Evolutionary conservation across 148 eudicot genomes (phyloP).

Genomic region (Vaccinium corymbosum): DNA sequence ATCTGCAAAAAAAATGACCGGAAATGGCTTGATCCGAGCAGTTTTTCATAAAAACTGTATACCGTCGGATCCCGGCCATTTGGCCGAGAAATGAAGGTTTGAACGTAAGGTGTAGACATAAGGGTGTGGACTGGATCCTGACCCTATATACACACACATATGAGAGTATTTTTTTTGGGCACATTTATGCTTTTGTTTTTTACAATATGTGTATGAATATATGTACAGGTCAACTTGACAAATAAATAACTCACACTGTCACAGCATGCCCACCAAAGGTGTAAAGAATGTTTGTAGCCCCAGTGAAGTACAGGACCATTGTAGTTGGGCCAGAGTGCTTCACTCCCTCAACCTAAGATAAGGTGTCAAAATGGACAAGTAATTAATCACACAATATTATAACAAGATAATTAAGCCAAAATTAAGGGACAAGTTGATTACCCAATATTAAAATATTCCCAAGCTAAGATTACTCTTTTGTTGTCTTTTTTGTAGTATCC

Average conservation of each 20-base stretch:
- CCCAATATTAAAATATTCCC: constrained; percentile 10
- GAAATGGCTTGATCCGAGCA: no score
- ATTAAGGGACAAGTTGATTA: not conserved
- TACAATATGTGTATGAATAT: not conserved
- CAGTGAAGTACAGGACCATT: constrained; percentile 72
- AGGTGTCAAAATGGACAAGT: constrained; percentile 10
- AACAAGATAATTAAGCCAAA: not conserved
- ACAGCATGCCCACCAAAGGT: constrained; percentile 88
- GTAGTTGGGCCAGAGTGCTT: constrained; percentile 64
- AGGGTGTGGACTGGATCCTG: no score
- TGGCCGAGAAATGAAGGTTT: no score
- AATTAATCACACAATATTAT: not conserved
- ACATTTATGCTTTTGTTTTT: no score
- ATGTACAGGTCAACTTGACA: constrained; percentile 8
- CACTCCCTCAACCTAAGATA: constrained; percentile 62
- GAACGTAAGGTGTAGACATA: no score
- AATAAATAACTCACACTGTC: constrained; percentile 53
- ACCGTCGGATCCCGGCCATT: no score
- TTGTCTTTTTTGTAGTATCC: no score
- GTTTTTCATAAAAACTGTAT: no score
- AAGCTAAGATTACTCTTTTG: constrained; percentile 21
- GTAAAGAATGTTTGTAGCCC: constrained; percentile 85
- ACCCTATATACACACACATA: no score
- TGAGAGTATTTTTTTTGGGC: not conserved
- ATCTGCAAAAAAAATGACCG: no score